These are phyloP conservation scores for Coemansia sp. DNA, from an alignment of 192 early-diverging fungal species.

Conservation along the genomic window DNA sequence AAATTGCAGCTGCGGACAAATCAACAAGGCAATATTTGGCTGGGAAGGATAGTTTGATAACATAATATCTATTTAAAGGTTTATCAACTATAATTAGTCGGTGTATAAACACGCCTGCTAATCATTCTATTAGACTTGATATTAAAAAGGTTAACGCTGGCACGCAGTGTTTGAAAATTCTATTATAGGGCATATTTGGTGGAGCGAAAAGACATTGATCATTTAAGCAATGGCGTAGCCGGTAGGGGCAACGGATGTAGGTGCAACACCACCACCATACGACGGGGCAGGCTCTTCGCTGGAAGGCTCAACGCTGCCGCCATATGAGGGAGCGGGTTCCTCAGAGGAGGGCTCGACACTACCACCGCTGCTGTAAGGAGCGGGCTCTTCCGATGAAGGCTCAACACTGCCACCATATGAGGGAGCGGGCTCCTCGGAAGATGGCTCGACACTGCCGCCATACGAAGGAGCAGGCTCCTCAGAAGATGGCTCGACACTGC, in stretches of 20 bases:
- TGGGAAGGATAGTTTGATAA: no score
- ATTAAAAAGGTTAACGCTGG: no score
- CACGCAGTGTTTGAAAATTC: no score
- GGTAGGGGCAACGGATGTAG: slow-evolving; percentile 1
- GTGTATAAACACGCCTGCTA: no score
- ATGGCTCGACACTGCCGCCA: background rate
- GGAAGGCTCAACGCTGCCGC: background rate
- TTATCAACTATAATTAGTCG: no score
- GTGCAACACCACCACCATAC: background rate
- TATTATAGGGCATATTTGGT: no score
- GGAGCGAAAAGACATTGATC: no score
- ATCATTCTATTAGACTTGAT: no score
- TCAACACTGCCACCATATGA: background rate
- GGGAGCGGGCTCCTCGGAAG: background rate
- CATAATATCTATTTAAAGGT: no score
- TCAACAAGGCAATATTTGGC: no score
- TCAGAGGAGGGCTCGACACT: slow-evolving; percentile 3
- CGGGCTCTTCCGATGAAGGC: background rate
- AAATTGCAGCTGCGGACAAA: no score
- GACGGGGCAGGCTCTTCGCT: background rate
- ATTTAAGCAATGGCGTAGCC: no score
- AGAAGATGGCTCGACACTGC: background rate
- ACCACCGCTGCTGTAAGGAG: background rate
- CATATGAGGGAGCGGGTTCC: slow-evolving; percentile 1
- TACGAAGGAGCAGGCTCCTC: background rate